Percentiles rank a stretch among this genome's conserved stretches.
These are phyloP conservation scores for Bipolaris gigantea DNA, from an alignment of 2,329 filamentous ascomycete genomes.

Conservation along the genomic window DNA sequence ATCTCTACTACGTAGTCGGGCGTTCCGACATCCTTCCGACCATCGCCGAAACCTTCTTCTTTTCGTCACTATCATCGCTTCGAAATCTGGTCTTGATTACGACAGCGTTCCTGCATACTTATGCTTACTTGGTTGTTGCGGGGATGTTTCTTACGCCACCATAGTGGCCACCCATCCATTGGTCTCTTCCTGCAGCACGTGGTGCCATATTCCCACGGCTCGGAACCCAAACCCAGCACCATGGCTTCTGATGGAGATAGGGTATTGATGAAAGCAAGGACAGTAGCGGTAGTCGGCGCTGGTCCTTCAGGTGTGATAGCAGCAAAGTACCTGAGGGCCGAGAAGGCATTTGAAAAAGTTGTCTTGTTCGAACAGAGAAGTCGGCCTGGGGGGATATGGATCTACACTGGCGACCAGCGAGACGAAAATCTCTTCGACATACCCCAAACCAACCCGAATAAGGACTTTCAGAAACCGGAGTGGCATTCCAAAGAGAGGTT, in stretches of 20 bases:
- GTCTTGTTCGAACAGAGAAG: constrained; percentile 80
- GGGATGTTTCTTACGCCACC: neutral
- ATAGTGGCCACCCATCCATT: neutral
- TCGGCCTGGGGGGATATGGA: constrained; percentile 82
- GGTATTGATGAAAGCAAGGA: constrained; percentile 51
- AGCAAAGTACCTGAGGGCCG: constrained; percentile 76
- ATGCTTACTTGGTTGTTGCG: neutral
- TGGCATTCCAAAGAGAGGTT: constrained; percentile 39
- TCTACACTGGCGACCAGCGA: constrained; percentile 63
- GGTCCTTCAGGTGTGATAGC: constrained; percentile 78
- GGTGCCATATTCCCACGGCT: neutral
- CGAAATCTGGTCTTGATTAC: neutral
- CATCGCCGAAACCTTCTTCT: constrained; percentile 16
- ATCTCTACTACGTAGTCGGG: neutral
- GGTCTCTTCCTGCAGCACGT: neutral
- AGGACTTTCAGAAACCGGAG: constrained; percentile 65
- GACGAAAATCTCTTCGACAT: constrained; percentile 54
- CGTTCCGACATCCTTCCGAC: constrained; percentile 19
- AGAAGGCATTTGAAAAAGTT: constrained; percentile 69
- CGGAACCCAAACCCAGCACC: neutral
- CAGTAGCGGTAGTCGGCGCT: constrained; percentile 78
- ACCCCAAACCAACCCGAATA: constrained; percentile 68
- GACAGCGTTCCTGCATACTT: neutral
- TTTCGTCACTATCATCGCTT: neutral
- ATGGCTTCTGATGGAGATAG: constrained; percentile 16